Percentiles rank a stretch among this genome's conserved stretches.
These are phyloP conservation scores for Bipolaris victoriae DNA, from an alignment of 2,329 filamentous ascomycete genomes.

Conservation along the genomic window DNA sequence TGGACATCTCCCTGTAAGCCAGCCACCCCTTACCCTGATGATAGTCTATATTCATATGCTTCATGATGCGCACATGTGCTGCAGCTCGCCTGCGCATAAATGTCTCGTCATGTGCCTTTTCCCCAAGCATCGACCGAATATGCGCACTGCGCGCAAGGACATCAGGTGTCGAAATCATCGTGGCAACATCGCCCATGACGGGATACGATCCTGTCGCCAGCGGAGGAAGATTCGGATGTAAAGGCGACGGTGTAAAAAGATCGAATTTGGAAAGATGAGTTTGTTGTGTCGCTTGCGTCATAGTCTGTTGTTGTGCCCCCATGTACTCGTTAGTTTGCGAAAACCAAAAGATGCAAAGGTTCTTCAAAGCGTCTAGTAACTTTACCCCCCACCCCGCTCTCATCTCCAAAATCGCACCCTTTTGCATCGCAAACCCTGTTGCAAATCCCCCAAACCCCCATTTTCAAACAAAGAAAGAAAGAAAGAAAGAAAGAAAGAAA, in stretches of 20 bases:
- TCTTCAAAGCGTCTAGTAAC: no score
- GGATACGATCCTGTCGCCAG: constrained; percentile 27
- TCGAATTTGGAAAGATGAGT: constrained; percentile 40
- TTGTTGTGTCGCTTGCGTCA: constrained; percentile 32
- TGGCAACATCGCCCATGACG: constrained; percentile 27
- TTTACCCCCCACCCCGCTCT: no score
- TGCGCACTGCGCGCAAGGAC: constrained; percentile 28
- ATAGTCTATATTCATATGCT: constrained; percentile 22
- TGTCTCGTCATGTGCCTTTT: background rate
- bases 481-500: background rate
- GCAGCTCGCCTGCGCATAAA: constrained; percentile 22
- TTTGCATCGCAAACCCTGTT: no score
- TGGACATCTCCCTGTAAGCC: background rate
- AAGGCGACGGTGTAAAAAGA: constrained; percentile 39
- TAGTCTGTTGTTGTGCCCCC: constrained; percentile 27
- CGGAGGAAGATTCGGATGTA: constrained; percentile 34
- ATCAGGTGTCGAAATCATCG: constrained; percentile 35
- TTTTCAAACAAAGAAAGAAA: background rate
- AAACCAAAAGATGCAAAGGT: no score
- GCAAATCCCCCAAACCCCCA: no score
- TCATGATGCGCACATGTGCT: constrained; percentile 29
- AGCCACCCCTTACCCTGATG: constrained; percentile 1
- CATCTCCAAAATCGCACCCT: no score
- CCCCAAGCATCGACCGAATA: constrained; percentile 23
- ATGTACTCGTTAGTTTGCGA: background rate